Evolutionary conservation across 352 stramenopile species (phyloP), one percentile per base, ranked within the genome.

Genomic region (Globisporangium radiosum): DNA sequence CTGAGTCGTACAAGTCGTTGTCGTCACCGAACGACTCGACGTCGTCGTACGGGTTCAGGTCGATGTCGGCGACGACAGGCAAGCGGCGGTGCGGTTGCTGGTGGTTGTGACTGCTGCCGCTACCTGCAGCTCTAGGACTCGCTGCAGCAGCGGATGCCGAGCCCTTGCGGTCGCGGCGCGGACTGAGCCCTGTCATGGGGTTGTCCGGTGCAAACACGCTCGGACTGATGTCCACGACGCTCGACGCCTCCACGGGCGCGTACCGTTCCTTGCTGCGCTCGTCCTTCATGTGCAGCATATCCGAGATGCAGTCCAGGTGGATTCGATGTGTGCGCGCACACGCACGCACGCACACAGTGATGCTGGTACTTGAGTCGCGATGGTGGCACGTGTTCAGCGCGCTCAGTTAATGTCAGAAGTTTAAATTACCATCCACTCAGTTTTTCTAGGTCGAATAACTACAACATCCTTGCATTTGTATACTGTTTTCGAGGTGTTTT

Each of bases 211-310:
- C 59, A 51, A 78, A 81, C 1, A 65, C 70, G 14, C 64, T 66
- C 5, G 58, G 65, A 57, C 69, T 81, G 14, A 87, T 72, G 37
- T 81, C 75, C 44, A 83, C 65, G 40, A 69, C 51, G 58, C 73
- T 83, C 39, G 66, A 48, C 8, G 62, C 57, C n/a, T 80, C 75
- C 17, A 78, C 69, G 47, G 69, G 63, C 40, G 68, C 73, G 63
- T 81, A 82, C 45, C 65, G 62, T 19, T 75, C 65, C 40, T 65
- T 59, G 36, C 54, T 68, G 48, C n/a, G 45, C 37, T 85, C 76
- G 39, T 70, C 65, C 69, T 85, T 77, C 68, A 79, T 76, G 47
- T 70, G 64, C 54, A 78, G 57, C 68, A 75, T 78, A 33, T 33
- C 25, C 25, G 25, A 33, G 25, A 3, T 33, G 25, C 25, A 33